phyloP scores from a whole-genome alignment of 2,329 filamentous ascomycete species.

The Colletotrichum siamense region DNA sequence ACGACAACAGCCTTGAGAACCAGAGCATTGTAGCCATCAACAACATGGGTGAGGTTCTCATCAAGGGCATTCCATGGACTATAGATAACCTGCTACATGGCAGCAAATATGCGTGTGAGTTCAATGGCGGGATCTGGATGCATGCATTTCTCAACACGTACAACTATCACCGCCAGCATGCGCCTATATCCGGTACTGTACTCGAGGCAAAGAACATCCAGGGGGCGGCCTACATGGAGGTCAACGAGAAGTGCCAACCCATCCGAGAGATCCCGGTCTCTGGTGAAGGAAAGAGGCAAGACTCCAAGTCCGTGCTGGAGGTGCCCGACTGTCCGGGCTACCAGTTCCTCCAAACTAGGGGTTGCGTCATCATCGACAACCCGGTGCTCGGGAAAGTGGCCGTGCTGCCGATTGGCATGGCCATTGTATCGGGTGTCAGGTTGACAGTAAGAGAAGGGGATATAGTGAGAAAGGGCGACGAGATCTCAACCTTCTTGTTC shows the following conservation, averaged over 20 bases:
- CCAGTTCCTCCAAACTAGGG: slow-evolving; percentile 44
- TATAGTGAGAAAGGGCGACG: slow-evolving; percentile 42
- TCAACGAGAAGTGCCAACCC: slow-evolving; percentile 25
- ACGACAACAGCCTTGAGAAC: slow-evolving; percentile 28
- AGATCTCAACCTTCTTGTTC: slow-evolving; percentile 47
- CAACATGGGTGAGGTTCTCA: slow-evolving; percentile 30
- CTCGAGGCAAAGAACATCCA: slow-evolving; percentile 40
- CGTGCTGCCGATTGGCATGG: slow-evolving; percentile 50
- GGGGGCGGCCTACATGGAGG: slow-evolving; percentile 42
- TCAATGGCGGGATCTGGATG: slow-evolving; percentile 44
- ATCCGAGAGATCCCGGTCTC: slow-evolving; percentile 18
- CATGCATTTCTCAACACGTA: slow-evolving; percentile 43
- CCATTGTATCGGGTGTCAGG: slow-evolving; percentile 45
- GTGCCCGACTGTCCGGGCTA: slow-evolving; percentile 41
- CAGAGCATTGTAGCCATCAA: slow-evolving; percentile 29
- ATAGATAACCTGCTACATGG: slow-evolving; percentile 39
- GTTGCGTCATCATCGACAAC: slow-evolving; percentile 43
- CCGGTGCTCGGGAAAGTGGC: slow-evolving; percentile 39
- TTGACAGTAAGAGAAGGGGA: slow-evolving; percentile 30
- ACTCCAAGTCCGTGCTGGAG: slow-evolving; percentile 23
- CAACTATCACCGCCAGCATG: slow-evolving; percentile 49
- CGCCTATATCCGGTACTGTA: slow-evolving; percentile 42
- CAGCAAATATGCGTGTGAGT: slow-evolving; percentile 32
- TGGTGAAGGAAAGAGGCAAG: not conserved
- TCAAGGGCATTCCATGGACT: slow-evolving; percentile 44